phyloP scores from a whole-genome alignment of 2,329 filamentous ascomycete species.

The Verticillium nonalfalfae region DNA sequence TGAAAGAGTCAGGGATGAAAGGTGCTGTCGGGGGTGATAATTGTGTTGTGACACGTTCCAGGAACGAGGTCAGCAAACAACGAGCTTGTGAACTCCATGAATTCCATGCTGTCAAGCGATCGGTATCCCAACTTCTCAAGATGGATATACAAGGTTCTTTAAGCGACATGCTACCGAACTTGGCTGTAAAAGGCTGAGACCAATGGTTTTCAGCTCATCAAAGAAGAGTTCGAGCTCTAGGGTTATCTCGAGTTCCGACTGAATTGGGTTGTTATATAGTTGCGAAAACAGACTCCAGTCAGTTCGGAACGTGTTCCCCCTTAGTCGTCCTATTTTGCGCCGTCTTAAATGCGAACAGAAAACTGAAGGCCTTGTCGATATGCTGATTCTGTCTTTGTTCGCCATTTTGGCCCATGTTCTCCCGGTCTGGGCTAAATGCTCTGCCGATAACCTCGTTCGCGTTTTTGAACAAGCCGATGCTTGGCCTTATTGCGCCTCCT shows the following conservation, averaged over 20 bases:
- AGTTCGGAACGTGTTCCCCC: no score
- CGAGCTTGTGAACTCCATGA: no score
- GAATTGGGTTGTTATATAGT: background rate
- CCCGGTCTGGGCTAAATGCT: background rate
- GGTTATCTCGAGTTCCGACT: background rate
- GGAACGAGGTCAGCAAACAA: no score
- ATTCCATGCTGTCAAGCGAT: no score
- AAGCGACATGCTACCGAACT: no score
- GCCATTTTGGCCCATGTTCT: background rate
- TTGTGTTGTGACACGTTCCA: background rate
- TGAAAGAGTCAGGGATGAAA: background rate
- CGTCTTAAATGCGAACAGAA: background rate
- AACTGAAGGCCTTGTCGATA: background rate
- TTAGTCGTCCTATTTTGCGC: background rate
- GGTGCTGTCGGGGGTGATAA: background rate
- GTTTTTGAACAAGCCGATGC: constrained; percentile 7
- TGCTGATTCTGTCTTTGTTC: background rate
- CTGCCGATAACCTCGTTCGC: constrained; percentile 9
- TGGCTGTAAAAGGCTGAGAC: background rate
- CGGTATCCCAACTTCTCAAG: no score
- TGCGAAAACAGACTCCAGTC: background rate
- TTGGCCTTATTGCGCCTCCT: constrained; percentile 5
- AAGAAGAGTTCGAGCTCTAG: background rate
- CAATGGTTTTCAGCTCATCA: background rate
- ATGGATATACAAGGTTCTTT: no score